Conservation (phyloP, 2,329 filamentous ascomycete species). For the Epichloe baconii region DNA sequence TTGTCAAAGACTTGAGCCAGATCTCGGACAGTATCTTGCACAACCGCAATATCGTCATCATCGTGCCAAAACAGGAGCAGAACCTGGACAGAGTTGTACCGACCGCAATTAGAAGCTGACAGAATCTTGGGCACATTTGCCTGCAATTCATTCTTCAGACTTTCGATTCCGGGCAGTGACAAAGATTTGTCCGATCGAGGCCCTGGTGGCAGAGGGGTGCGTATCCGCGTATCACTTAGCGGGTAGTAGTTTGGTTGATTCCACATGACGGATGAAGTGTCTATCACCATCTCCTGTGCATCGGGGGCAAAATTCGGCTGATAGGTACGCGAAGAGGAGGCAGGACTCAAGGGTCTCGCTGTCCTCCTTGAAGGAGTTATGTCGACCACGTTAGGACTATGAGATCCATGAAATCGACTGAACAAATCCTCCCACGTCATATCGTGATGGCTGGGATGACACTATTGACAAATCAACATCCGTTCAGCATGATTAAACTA, state of each 20-base stretch:
- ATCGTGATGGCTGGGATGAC: slow-evolving; percentile 45
- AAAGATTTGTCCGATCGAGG: slow-evolving; percentile 39
- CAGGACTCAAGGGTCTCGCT: slow-evolving; percentile 36
- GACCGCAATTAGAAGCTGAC: slow-evolving; percentile 34
- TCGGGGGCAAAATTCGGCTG: slow-evolving; percentile 29
- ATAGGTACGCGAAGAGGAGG: slow-evolving; percentile 23
- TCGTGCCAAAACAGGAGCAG: slow-evolving; percentile 46
- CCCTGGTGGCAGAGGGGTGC: slow-evolving; percentile 43
- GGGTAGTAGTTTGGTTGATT: slow-evolving; percentile 25
- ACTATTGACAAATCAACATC: slow-evolving; percentile 23
- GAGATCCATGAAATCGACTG: slow-evolving; percentile 38
- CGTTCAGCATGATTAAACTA: neutral
- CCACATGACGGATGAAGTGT: slow-evolving; percentile 21
- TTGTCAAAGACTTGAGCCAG: slow-evolving; percentile 37
- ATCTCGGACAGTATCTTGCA: slow-evolving; percentile 30
- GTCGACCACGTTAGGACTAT: slow-evolving; percentile 38
- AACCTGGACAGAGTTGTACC: slow-evolving; percentile 39
- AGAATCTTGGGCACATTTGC: slow-evolving; percentile 35
- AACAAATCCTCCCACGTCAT: slow-evolving; percentile 49
- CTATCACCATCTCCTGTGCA: slow-evolving; percentile 43
- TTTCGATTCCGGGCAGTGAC: slow-evolving; percentile 36
- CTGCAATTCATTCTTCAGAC: slow-evolving; percentile 39
- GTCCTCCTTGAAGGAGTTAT: slow-evolving; percentile 29
- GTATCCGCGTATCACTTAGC: slow-evolving; percentile 35
- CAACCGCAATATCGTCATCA: slow-evolving; percentile 30